Base-by-base conservation (phyloP, 2,329 filamentous ascomycete genomes). In the Trichophaea hybrida region DNA sequence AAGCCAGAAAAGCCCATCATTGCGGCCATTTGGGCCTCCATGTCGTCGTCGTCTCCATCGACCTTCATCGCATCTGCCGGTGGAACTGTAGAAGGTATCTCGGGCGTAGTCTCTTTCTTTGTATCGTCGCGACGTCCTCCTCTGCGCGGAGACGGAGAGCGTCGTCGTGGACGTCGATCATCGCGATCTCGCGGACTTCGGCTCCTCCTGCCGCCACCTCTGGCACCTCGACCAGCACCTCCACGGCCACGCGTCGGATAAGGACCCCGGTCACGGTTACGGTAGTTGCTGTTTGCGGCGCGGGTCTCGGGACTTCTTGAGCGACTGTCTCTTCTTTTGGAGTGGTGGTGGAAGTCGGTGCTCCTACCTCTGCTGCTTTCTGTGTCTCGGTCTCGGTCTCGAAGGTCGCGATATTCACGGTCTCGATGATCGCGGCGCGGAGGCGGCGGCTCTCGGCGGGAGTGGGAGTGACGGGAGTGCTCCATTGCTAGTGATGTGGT, bases 1-100 rank as follows among this genome's bases (percentile, higher is more conserved):
- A 97, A 98, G 0, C 79, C 81, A 15, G 82, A 82, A 69, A 98
- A 96, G 1, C 93, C 93, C 86, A 98, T 90, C 75, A 90, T 82
- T 54, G 84, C 83, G 68, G 83, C 78, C 85, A 97, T 91, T 61
- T 80, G 80, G 1, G 62, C 55, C 13, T 64, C 62, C 55, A 83
- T 81, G 63, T 84, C 83, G 63, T 91, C 85, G 4, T 10, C 10
- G 24, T 50, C 55, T 35, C 78, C 78, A 56, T 77, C 74, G 13
- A 77, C 69, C 33, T 78, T 78, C 33, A 51, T 24, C 10, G n/a
- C n/a, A 35, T 34, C 51, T n/a, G 32, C n/a, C 13, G n/a, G n/a
- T 10, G 46, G 46, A 12, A 15, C 12, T 43, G 12, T 43, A 12
- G 38, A 43, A 15, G 12, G 38, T 12, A 12, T 24, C 24, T 34